These are phyloP conservation scores for Lactifluus volemus DNA, from an alignment of 768 basidiomycete species.

Conservation along the genomic window DNA sequence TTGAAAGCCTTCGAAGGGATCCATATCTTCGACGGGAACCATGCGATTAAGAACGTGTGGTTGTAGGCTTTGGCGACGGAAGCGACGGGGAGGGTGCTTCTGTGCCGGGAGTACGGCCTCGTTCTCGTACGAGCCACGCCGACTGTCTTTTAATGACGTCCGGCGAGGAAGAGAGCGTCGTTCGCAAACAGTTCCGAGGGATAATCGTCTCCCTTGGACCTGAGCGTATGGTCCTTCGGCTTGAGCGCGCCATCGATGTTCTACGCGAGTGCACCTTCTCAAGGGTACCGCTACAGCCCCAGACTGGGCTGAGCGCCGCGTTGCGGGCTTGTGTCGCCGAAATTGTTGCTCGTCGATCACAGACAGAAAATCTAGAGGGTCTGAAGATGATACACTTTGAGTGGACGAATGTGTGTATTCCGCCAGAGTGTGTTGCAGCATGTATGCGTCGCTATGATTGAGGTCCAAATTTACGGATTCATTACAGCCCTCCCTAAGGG, in stretches of 20 bases:
- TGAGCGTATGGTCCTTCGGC: background rate
- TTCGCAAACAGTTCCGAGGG: background rate
- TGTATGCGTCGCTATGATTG: background rate
- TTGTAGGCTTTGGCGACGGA: background rate
- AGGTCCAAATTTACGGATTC: background rate
- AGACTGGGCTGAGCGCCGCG: background rate
- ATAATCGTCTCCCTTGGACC: background rate
- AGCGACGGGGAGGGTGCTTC: background rate
- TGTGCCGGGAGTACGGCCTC: background rate
- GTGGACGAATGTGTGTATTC: background rate
- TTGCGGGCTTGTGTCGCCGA: background rate
- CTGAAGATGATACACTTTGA: conserved; percentile 4
- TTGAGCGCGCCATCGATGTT: background rate
- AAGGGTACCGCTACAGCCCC: background rate
- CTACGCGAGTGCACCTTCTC: background rate
- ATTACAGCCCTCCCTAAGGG: background rate
- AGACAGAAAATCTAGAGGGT: conserved; percentile 4
- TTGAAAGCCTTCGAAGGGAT: conserved; percentile 5
- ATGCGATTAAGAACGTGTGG: conserved; percentile 1
- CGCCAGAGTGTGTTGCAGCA: background rate
- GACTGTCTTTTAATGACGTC: background rate
- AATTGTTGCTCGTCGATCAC: background rate
- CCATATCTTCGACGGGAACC: conserved; percentile 16
- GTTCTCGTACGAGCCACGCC: background rate
- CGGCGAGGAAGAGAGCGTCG: background rate